Evolutionary conservation across 768 basidiomycete species (phyloP), one percentile per base, ranked within the genome.

Genomic region (Tremella mesenterica): DNA sequence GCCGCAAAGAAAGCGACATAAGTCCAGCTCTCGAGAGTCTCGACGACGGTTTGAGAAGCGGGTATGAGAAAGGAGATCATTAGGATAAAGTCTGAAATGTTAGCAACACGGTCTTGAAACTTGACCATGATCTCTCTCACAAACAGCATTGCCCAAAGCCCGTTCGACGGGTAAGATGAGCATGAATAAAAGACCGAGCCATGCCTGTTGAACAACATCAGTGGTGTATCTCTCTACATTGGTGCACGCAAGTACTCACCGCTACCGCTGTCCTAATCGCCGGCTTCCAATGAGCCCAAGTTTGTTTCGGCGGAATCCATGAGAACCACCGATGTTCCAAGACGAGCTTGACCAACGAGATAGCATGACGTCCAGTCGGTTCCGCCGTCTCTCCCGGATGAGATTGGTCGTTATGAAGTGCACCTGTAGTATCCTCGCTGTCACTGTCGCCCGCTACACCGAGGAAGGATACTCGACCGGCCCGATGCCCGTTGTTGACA

Each of bases 31-130:
- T 73, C 71, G 14, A 69, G 39, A 12, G 54, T 61, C 47, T 73
- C 69, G 4, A 69, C 48, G 30, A 69, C 59, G 16, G 71, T 64
- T 39, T 60, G 64, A 31, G 21, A 48, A 0, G 71, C 68, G 12
- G 71, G 71, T 21, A 65, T 43, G 30, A 73, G 68, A 50, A 70
- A 69, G 5, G 65, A 64, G 3, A 70, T 65, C 12, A 70, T 47
- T 1, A 70, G 47, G 5, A 60, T 48, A 38, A 69, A 70, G 56
- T 65, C 62, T 67, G 38, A 6, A 9, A 14, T 23, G 4, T 36
- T 21, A 26, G 13, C 27, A 49, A 33, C 2, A 18, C 8, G n/a
- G 29, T 25, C 41, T 12, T 38, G 2, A n/a, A 4, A 54, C n/a
- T 7, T 3, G 46, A 41, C 4, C 28, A 21, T 38, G 45, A 21